Evolutionary conservation across 768 basidiomycete genomes (phyloP), one percentile per base, ranked within the genome.

Genomic region (Tulasnella sp.): DNA sequence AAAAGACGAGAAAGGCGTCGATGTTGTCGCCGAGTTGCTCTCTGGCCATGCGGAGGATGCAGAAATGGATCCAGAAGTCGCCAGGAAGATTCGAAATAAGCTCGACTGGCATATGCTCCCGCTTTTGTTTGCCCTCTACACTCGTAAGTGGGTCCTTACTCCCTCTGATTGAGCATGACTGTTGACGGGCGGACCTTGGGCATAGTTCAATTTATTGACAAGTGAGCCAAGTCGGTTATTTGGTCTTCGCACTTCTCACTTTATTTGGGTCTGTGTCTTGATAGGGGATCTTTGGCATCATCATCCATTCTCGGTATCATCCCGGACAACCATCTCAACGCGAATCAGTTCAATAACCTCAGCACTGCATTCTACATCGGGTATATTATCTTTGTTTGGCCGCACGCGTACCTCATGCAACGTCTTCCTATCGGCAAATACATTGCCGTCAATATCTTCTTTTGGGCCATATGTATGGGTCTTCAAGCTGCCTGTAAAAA

Each of bases 201-300:
- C 58, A 38, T 78, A 82, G 82, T 82, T 8, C 82, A 82, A 80
- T 82, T 76, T 75, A 80, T 82, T 39, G 82, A 82, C 80, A 82
- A 82, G 82, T 82, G 19, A 52, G 48, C 19, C 3, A n/a, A 52
- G 4, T 46, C 40, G 77, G 3, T 34, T 40, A 75, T 34, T 36
- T 46, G 21, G 7, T 27, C 27, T 34, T n/a, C 18, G 21, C 21
- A 52, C 6, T 52, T 52, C 34, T 36, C 18, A 36, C 71, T 5
- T 71, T 4, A 36, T 24, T 24, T 19, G 39, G 36, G 31, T 42
- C 18, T 40, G 34, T 31, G 1, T 75, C 21, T 38, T 75, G 34
- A 18, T 72, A 52, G 48, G 10, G 48, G 48, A 52, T 52, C 82
- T 18, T 79, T 82, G 21, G 81, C 79, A 10, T 48, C 81, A 16